Evolutionary conservation across 352 stramenopile genomes (phyloP).

Genomic region (Phytophthora citrophthora): DNA sequence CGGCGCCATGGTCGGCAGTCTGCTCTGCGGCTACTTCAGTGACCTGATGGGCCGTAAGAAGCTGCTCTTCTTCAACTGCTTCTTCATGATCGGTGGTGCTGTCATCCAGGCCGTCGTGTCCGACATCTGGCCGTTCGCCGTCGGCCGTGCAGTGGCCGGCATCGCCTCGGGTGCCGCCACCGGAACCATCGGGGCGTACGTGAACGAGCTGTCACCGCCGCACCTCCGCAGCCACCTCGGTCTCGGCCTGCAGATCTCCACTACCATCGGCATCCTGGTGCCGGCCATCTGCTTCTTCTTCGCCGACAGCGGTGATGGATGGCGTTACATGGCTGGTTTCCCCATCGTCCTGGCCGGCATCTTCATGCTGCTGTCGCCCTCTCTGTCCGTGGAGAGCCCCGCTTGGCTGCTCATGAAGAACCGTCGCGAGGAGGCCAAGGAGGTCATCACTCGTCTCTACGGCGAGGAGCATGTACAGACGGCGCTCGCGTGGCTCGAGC

Average conservation of each 20-base stretch:
- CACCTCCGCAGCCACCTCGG: conserved; percentile 30
- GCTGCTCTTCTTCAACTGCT: conserved; percentile 31
- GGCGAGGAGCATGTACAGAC: conserved; percentile 23
- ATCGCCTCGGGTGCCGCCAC: conserved; percentile 17
- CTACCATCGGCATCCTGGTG: conserved; percentile 36
- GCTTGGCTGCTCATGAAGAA: conserved; percentile 19
- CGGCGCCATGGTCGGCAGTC: conserved; percentile 54
- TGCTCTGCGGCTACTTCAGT: conserved; percentile 44
- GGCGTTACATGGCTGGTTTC: conserved; percentile 58
- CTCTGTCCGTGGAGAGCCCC: conserved; percentile 17
- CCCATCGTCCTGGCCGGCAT: conserved; percentile 47
- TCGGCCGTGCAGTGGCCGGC: conserved; percentile 28
- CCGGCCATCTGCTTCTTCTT: conserved; percentile 31
- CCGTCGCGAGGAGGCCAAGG: conserved; percentile 20
- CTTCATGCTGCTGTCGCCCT: conserved; percentile 41
- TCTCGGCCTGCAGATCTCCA: conserved; percentile 37
- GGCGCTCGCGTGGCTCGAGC: conserved; percentile 13
- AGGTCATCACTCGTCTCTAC: conserved; percentile 27
- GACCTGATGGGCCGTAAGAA: conserved; percentile 36
- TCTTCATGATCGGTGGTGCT: conserved; percentile 48
- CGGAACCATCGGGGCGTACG: conserved; percentile 15
- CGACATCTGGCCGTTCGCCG: conserved; percentile 37
- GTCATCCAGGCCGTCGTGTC: conserved; percentile 38
- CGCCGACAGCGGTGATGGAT: conserved; percentile 37
- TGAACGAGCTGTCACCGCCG: conserved; percentile 23